Base-by-base conservation (phyloP, 352 stramenopile species). In the Phytophthora crassamura region DNA sequence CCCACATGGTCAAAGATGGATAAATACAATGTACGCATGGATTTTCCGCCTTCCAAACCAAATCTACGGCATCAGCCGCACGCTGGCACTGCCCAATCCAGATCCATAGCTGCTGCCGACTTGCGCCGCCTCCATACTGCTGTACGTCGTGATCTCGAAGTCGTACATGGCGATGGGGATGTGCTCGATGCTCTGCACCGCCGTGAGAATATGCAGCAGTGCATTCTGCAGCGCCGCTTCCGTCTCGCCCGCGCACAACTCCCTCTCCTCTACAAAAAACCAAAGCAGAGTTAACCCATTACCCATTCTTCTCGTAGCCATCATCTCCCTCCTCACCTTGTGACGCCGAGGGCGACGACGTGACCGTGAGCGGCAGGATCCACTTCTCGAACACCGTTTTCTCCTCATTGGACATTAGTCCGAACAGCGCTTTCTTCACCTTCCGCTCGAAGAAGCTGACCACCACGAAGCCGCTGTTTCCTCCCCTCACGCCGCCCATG, bases 321-420 rank as follows among this genome's bases (percentile, higher is more conserved):
- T 18, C 2, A 14, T 7, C 4, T n/a, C 15, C 4, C n/a, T 22
- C 56, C 63, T 33, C 40, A 82, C 75, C 77, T 62, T 82, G 70
- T 6, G 77, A 75, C 33, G 73, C 75, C 55, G 69, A 59, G 15
- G 80, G 62, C n/a, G 68, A 74, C 41, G 74, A 74, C 36, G 72
- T 66, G n/a, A 94, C 78, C 28, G 72, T 82, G 15, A 94, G 65
- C 0, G 86, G 86, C 43, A 94, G 40, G 33, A 91, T 65, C 86
- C 86, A 94, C 58, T 95, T 92, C 59, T 95, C 86, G 58, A 90
- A 95, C n/a, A 89, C 69, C 36, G 88, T 76, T 64, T 93, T 93
- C 66, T 93, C 86, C 69, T 95, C 86, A 38, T 91, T 95, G 8
- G 84, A 90, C 77, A 93, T 91, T 42, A 95, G 72, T 8, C 83